Evolutionary conservation across 352 stramenopile genomes (phyloP), one percentile per base, ranked within the genome.

Genomic region (Phytopythium aichiense): DNA sequence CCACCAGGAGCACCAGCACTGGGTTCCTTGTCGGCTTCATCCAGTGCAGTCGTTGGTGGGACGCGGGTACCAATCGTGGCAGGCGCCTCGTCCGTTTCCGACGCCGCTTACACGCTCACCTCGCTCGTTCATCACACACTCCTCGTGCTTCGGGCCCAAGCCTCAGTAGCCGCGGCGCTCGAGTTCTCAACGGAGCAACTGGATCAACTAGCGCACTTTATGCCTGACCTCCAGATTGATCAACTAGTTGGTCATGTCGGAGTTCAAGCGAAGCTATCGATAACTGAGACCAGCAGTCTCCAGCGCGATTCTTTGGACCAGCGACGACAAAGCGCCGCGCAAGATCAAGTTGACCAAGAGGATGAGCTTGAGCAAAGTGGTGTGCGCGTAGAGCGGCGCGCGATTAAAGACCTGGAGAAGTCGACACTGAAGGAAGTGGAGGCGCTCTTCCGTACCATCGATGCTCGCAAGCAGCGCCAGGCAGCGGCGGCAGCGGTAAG

Each of bases 361-460:
- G 60, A 73, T 7, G 69, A 72, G 18, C 58, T 69, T 16, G 45
- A 63, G 22, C 56, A 60, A 42, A 61, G 64, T 48, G 63, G 69
- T 7, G 61, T 58, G 11, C 54, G 59, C 37, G 45, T 37, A 30
- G 61, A 63, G 53, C 65, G 75, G 2, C 60, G 52, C 16, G 59
- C 62, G 16, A 79, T 88, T 56, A 88, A 88, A 60, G 56, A 55
- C 1, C 63, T 76, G 20, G 76, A 82, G 59, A 68, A 68, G 43
- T 67, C 84, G 51, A 87, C 73, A 23, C 65, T 88, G 22, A 69
- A 59, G 45, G 70, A 87, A 56, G 79, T 78, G 7, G 74, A 88
- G 28, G 60, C 61, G 18, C 66, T 88, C 12, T 59, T 84, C 2
- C 64, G 57, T 13, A 79, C 66, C 15, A 61, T 75, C 6, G 72